A percentile compares a stretch with the other conserved stretches of the same genome.
phyloP scores from a whole-genome alignment of 306 rosid genomes.

The Glycine soja region DNA sequence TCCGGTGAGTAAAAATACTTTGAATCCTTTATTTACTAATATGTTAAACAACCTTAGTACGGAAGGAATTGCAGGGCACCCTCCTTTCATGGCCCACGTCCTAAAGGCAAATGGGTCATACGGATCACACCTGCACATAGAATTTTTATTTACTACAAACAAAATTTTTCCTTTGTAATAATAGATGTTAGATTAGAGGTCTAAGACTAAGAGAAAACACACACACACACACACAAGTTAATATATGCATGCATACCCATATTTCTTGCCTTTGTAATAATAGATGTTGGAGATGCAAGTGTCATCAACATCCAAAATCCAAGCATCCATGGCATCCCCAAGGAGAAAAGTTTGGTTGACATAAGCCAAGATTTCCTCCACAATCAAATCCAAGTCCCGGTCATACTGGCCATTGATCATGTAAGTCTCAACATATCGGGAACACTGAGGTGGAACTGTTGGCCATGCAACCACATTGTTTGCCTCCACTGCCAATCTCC shows the following conservation, averaged over 20 bases:
- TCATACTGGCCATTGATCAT: constrained; percentile 74
- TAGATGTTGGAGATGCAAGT: constrained; percentile 77
- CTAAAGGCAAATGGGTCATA: constrained; percentile 75
- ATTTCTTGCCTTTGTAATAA: constrained; percentile 67
- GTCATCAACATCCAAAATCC: constrained; percentile 86
- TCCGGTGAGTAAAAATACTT: constrained; percentile 71
- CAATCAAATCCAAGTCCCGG: constrained; percentile 57
- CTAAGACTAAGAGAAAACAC: too few species aligned
- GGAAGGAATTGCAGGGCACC: constrained; percentile 65
- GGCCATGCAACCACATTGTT: constrained; percentile 75
- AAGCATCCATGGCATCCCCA: constrained; percentile 56
- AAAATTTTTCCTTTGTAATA: too few species aligned
- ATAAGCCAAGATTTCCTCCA: constrained; percentile 54
- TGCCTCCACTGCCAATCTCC: constrained; percentile 85
- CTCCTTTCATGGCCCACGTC: constrained; percentile 77
- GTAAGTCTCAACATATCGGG: constrained; percentile 58
- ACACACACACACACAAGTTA: too few species aligned
- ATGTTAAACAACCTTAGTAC: constrained; percentile 55
- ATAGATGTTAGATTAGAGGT: too few species aligned
- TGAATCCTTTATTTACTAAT: constrained; percentile 62
- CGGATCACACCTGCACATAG: constrained; percentile 74
- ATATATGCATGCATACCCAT: constrained; percentile 55
- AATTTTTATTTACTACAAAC: neutral
- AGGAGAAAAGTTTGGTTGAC: constrained; percentile 34
- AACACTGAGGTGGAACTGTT: constrained; percentile 69